Evolutionary conservation across 2,329 filamentous ascomycete genomes (phyloP), one percentile per base, ranked within the genome.

Genomic region (Periglandula ipomoeae): DNA sequence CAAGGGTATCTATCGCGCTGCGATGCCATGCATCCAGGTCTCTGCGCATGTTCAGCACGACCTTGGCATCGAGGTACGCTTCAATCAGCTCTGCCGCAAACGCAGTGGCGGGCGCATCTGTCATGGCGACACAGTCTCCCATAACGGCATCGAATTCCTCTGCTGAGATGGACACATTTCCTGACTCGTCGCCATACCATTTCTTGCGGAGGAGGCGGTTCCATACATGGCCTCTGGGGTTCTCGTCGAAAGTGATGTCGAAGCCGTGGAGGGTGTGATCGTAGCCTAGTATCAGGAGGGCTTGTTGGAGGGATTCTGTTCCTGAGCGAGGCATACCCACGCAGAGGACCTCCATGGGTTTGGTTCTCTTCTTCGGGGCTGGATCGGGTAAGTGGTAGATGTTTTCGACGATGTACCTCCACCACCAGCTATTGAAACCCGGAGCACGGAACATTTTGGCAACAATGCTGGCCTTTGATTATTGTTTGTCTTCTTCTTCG

Each of bases 31-130:
- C 37, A 17, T 39, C 37, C 37, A 39, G 37, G 37, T 39, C 37
- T 20, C 8, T 7, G 9, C 37, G 10, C 37, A 39, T 39, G 19
- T 39, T 39, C 37, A 39, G 37, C 37, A 39, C 37, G 9, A 39
- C 37, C 37, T 39, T 39, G 11, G 37, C 37, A 15, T 39, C 37
- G 37, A 17, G 37, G 19, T 39, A 39, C 37, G 37, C 37, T 7
- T 39, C 37, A 17, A 39, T 39, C 8, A 39, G 37, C 37, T 76
- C 72, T 15, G 65, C 61, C 3, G 62, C 66, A 39, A 76, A 69
- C 22, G 67, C 53, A 8, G 52, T 64, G 2, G 63, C 64, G 2
- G 71, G 65, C 1, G 64, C 55, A 52, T 75, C 73, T 7, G 70
- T 70, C 4, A 69, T 65, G 6, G 70, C 71, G 0, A 56, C 56